A percentile compares a stretch with the other conserved stretches of the same genome.
Evolutionary conservation across 371 early-diverging fungal genomes (phyloP).

Genomic region (Thermomucor indicae-seudaticae): DNA sequence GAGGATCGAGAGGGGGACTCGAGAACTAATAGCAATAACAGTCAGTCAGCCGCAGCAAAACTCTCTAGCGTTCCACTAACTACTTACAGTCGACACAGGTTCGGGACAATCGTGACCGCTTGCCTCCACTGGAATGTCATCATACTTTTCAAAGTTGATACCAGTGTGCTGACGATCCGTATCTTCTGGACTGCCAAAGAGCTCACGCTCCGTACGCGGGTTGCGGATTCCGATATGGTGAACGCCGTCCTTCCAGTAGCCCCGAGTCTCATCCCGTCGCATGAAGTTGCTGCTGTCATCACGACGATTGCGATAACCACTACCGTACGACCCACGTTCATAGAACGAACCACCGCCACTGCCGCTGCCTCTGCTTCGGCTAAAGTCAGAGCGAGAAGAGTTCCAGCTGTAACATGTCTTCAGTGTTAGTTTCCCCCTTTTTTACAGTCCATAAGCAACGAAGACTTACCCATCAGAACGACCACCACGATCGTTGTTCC

Average conservation of each 20-base stretch:
- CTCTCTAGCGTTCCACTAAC: slow-evolving; percentile 64
- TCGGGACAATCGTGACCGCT: slow-evolving; percentile 82
- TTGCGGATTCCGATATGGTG: slow-evolving; percentile 73
- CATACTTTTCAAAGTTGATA: slow-evolving; percentile 92
- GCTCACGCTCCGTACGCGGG: slow-evolving; percentile 71
- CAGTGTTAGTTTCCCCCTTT: background rate
- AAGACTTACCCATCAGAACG: slow-evolving; percentile 13
- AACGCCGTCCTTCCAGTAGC: slow-evolving; percentile 68
- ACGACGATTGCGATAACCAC: slow-evolving; percentile 36
- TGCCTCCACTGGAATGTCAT: slow-evolving; percentile 95
- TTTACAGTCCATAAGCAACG: background rate
- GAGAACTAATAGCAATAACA: slow-evolving; percentile 80
- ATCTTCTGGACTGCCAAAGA: slow-evolving; percentile 71
- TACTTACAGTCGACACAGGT: slow-evolving; percentile 64
- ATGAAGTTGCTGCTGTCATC: slow-evolving; percentile 38
- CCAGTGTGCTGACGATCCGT: slow-evolving; percentile 73
- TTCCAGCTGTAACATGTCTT: slow-evolving; percentile 26
- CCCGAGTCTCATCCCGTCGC: slow-evolving; percentile 52
- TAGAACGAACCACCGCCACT: slow-evolving; percentile 13
- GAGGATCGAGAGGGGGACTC: slow-evolving; percentile 76
- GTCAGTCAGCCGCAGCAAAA: slow-evolving; percentile 76
- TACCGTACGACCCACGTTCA: slow-evolving; percentile 29
- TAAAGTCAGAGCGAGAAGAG: slow-evolving; percentile 48
- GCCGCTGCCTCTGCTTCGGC: slow-evolving; percentile 30
- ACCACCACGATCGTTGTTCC: slow-evolving; percentile 13